A percentile compares a stretch with the other conserved stretches of the same genome.
Evolutionary conservation across 257 asterid species (phyloP).

Genomic region (Nicotiana knightiana): DNA sequence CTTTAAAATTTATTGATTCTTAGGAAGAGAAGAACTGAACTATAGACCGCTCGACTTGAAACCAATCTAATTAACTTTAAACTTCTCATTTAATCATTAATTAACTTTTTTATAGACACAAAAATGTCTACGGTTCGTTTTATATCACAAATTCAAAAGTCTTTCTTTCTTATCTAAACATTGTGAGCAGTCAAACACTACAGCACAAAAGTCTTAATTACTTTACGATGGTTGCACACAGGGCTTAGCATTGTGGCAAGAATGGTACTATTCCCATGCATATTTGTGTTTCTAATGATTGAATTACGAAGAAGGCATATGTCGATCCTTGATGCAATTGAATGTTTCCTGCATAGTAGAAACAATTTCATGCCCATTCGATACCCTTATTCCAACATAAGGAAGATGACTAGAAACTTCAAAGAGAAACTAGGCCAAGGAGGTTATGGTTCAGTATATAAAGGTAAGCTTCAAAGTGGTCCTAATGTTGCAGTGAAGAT

Average conservation of each 20-base stretch:
- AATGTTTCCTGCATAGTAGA: background rate
- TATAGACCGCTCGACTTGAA: too few relatives aligned
- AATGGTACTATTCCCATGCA: background rate
- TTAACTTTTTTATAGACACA: too few relatives aligned
- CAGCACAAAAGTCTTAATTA: too few relatives aligned
- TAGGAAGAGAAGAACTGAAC: too few relatives aligned
- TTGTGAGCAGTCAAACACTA: too few relatives aligned
- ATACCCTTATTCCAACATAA: constrained; percentile 8
- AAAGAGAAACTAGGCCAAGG: constrained; percentile 14
- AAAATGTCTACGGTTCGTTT: too few relatives aligned
- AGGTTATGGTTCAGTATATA: constrained; percentile 11
- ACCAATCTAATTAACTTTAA: too few relatives aligned
- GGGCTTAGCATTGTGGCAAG: background rate
- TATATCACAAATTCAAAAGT: too few relatives aligned
- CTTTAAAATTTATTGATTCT: too few relatives aligned
- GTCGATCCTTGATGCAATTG: constrained; percentile 7
- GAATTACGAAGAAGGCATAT: constrained; percentile 5
- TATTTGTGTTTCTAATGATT: background rate
- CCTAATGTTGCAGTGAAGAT: constrained; percentile 6
- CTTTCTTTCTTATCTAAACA: too few relatives aligned
- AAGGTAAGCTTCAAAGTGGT: constrained; percentile 15
- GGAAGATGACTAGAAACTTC: constrained; percentile 6
- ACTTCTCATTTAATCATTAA: too few relatives aligned
- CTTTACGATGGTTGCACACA: background rate
- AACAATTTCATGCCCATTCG: constrained; percentile 17